A percentile compares a stretch with the other conserved stretches of the same genome.
Evolutionary conservation across 768 basidiomycete species (phyloP).

Genomic region (Tulasnella sp.): DNA sequence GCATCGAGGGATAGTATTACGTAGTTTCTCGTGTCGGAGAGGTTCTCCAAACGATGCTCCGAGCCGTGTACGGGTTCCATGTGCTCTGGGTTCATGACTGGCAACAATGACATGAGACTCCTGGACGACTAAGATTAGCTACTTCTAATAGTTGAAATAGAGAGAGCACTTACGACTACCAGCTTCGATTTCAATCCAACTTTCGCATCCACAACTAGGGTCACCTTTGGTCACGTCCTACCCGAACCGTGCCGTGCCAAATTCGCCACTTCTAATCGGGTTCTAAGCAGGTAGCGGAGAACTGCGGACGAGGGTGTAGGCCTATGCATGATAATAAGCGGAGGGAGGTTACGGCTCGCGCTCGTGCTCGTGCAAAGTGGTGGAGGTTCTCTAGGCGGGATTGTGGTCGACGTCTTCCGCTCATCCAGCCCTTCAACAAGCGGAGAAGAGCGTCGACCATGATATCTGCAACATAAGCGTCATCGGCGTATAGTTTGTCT

Average conservation of each 20-base stretch:
- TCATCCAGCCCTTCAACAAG: no score
- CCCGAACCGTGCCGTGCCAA: neutral
- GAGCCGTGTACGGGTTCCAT: neutral
- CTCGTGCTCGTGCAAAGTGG: no score
- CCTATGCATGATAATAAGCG: no score
- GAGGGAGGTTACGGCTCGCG: no score
- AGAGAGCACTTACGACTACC: neutral
- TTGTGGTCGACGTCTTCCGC: no score
- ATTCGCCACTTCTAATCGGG: constrained; percentile 56
- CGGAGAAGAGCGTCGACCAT: no score
- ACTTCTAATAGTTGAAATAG: neutral
- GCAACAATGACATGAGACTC: neutral
- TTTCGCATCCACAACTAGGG: neutral
- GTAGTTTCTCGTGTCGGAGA: neutral
- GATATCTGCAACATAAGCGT: no score
- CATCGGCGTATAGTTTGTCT: no score
- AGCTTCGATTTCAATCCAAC: neutral
- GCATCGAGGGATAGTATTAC: neutral
- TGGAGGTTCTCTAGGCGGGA: no score
- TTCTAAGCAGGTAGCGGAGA: constrained; percentile 71
- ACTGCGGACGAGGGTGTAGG: no score
- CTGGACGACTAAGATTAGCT: neutral
- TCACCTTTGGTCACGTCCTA: no score
- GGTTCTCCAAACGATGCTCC: neutral
- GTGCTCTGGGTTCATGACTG: neutral